Conservation (phyloP, 352 stramenopile species). For the Saprolegnia parasitica region DNA sequence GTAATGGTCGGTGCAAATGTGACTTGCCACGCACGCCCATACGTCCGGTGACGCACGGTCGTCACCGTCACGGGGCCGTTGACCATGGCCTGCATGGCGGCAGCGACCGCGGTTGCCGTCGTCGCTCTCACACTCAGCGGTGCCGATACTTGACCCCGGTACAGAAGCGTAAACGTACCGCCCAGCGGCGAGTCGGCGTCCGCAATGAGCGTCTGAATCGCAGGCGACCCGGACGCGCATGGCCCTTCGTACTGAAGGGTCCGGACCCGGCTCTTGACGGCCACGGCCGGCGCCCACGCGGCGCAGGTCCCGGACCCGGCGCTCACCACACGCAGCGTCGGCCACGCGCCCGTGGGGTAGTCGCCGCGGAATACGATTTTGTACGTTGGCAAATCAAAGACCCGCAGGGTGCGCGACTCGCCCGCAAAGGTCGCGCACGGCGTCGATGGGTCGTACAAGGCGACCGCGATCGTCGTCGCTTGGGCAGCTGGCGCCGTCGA, state of each 20-base stretch:
- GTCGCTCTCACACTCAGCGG: constrained; percentile 68
- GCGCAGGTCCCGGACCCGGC: constrained; percentile 32
- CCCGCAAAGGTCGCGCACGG: constrained; percentile 42
- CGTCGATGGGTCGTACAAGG: constrained; percentile 12
- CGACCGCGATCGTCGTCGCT: constrained; percentile 38
- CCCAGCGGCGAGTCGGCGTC: constrained; percentile 74
- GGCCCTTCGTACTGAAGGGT: constrained; percentile 63
- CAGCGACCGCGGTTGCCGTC: constrained; percentile 72
- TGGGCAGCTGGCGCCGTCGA: constrained; percentile 19
- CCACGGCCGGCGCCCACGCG: constrained; percentile 40
- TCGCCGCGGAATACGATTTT: constrained; percentile 63
- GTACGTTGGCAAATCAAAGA: constrained; percentile 68
- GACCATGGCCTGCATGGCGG: constrained; percentile 80
- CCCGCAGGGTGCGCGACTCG: constrained; percentile 45
- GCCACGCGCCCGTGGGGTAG: constrained; percentile 68
- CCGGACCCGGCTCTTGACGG: constrained; percentile 54
- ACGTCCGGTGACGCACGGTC: constrained; percentile 48
- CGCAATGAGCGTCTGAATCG: constrained; percentile 65
- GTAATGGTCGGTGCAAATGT: constrained; percentile 74
- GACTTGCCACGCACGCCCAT: constrained; percentile 86
- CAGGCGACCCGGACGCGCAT: constrained; percentile 44
- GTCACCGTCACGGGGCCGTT: constrained; percentile 81
- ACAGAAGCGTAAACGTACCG: constrained; percentile 88
- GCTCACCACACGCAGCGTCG: constrained; percentile 46
- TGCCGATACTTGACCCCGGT: constrained; percentile 71